A percentile compares a stretch with the other conserved stretches of the same genome.
Evolutionary conservation across 2,329 filamentous ascomycete genomes (phyloP).

Genomic region (Raffaelea deltoideospora): DNA sequence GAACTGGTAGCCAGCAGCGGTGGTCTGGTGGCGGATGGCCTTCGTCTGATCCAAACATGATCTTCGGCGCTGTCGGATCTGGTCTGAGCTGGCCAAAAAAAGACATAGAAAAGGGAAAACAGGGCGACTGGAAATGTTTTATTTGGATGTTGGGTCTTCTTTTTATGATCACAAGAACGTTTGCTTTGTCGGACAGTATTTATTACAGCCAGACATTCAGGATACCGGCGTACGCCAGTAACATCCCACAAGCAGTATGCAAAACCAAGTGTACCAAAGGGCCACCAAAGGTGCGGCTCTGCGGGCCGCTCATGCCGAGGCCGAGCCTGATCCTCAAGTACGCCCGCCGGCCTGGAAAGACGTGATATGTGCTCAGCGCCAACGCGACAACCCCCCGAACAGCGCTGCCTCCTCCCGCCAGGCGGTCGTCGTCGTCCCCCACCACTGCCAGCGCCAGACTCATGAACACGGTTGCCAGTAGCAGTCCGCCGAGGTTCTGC

Average conservation of each 20-base stretch:
- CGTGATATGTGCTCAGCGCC: constrained; percentile 31
- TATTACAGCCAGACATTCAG: constrained; percentile 15
- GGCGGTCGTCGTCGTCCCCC: background rate
- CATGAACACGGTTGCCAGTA: constrained; percentile 28
- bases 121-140: no score
- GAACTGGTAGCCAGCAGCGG: no score
- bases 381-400: constrained; percentile 19
- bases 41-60: no score
- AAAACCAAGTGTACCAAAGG: constrained; percentile 28
- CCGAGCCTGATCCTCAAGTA: constrained; percentile 16
- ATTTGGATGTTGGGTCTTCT: no score
- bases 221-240: constrained; percentile 18
- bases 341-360: constrained; percentile 31
- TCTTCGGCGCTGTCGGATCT: no score
- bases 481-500: constrained; percentile 30
- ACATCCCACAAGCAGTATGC: constrained; percentile 22
- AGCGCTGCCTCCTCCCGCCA: no score
- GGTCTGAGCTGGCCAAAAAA: no score
- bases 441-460: constrained; percentile 21
- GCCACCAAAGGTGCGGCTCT: constrained; percentile 24
- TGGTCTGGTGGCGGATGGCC: no score
- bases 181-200: no score
- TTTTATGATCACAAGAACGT: no score
- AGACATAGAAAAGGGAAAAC: no score
- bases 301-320: constrained; percentile 6